phyloP scores from a whole-genome alignment of 257 asterid genomes.

The Nicotiana noctiflora region DNA sequence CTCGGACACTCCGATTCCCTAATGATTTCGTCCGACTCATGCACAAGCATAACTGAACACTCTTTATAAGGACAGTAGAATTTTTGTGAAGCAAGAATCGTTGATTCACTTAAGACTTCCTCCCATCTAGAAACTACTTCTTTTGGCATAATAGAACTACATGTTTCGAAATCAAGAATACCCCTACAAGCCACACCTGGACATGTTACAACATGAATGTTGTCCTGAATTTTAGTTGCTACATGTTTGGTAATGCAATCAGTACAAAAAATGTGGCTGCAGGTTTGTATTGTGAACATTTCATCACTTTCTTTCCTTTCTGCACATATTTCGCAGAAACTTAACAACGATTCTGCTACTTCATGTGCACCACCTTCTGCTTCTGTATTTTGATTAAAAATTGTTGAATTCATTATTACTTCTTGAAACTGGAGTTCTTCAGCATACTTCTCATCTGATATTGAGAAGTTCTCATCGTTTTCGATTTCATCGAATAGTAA shows the following conservation, averaged over 20 bases:
- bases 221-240: constrained; percentile 10
- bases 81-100: constrained; percentile 25
- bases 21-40: constrained; percentile 21
- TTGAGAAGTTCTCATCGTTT: not conserved
- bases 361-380: not conserved
- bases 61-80: constrained; percentile 47
- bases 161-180: constrained; percentile 20
- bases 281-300: constrained; percentile 24
- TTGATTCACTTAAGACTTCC: constrained; percentile 27
- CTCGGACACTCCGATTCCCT: constrained; percentile 19
- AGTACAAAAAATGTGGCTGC: constrained; percentile 38
- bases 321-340: constrained; percentile 45
- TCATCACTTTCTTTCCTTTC: constrained; percentile 26
- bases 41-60: constrained; percentile 44
- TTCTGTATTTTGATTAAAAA: not conserved
- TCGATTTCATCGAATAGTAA: not conserved
- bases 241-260: constrained; percentile 43
- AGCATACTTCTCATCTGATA: constrained; percentile 22
- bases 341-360: constrained; percentile 14
- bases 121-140: constrained; percentile 27
- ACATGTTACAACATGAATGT: constrained; percentile 24
- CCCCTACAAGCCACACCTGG: constrained; percentile 41
- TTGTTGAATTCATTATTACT: constrained; percentile 21
- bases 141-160: constrained; percentile 18
- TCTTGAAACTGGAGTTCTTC: constrained; percentile 39